A percentile compares a stretch with the other conserved stretches of the same genome.
phyloP scores from a whole-genome alignment of 352 stramenopile species.

The Thalassiosira mediterranea region DNA sequence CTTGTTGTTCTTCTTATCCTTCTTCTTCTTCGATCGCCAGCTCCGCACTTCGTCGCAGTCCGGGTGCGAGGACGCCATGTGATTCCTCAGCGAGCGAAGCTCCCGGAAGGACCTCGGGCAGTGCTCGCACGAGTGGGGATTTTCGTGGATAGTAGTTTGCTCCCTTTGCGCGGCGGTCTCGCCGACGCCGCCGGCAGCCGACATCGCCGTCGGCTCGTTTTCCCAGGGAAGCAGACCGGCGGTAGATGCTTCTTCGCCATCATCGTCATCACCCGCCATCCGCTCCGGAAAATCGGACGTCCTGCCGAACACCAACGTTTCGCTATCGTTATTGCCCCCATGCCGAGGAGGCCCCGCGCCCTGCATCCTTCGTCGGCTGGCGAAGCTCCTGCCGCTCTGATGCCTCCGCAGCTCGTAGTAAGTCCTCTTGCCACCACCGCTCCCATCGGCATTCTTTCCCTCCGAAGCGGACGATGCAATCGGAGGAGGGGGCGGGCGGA shows the following conservation, averaged over 20 bases:
- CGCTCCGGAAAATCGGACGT: slow-evolving; percentile 27
- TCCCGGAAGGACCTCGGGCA: slow-evolving; percentile 69
- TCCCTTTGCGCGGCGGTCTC: neutral
- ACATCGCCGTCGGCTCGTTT: neutral
- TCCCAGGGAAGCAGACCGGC: slow-evolving; percentile 48
- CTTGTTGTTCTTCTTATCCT: slow-evolving; percentile 24
- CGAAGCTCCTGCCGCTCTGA: slow-evolving; percentile 79
- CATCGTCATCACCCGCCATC: neutral
- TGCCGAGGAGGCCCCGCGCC: neutral
- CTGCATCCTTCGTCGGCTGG: slow-evolving; percentile 44
- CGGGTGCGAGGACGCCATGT: slow-evolving; percentile 60
- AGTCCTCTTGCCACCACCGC: neutral
- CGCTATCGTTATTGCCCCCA: slow-evolving; percentile 42
- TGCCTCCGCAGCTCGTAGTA: slow-evolving; percentile 73
- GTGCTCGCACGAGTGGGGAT: slow-evolving; percentile 52
- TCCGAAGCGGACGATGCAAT: slow-evolving; percentile 5
- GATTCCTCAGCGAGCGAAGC: slow-evolving; percentile 63
- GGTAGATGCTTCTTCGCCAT: slow-evolving; percentile 3
- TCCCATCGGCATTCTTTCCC: slow-evolving; percentile 3
- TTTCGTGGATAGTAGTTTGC: slow-evolving; percentile 3
- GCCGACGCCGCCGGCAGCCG: neutral
- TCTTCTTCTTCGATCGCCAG: slow-evolving; percentile 13
- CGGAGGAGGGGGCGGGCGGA: slow-evolving; percentile 57
- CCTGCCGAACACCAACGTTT: slow-evolving; percentile 70
- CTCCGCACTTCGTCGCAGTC: slow-evolving; percentile 33